These are phyloP conservation scores for Melanogaster broomeanus DNA, from an alignment of 768 basidiomycete genomes.

Conservation along the genomic window DNA sequence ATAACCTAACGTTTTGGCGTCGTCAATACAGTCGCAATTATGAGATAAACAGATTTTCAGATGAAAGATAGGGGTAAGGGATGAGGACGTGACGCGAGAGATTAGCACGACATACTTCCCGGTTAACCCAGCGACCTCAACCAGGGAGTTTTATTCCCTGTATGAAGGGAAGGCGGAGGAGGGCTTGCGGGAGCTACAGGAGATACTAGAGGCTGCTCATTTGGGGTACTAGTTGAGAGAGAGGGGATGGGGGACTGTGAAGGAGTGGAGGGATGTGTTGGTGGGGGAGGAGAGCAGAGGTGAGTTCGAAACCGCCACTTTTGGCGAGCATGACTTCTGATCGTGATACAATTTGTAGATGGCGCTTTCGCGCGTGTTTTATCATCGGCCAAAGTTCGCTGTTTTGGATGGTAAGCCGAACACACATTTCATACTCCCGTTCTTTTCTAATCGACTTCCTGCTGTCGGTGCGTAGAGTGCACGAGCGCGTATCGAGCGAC, in stretches of 20 bases:
- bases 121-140: no score
- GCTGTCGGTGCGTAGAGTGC: constrained; percentile 58
- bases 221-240: constrained; percentile 81
- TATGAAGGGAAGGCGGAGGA: constrained; percentile 43
- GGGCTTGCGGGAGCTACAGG: constrained; percentile 68
- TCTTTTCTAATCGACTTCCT: not conserved
- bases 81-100: no score
- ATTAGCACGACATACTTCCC: constrained; percentile 43
- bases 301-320: constrained; percentile 36
- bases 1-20: constrained; percentile 51
- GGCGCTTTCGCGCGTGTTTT: constrained; percentile 92
- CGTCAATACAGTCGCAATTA: not conserved
- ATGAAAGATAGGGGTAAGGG: not conserved
- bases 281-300: constrained; percentile 96
- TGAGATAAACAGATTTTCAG: not conserved
- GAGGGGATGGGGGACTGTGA: constrained; percentile 89
- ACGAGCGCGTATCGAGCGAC: constrained; percentile 96
- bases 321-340: constrained; percentile 4
- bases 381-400: constrained; percentile 80
- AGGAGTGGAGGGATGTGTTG: constrained; percentile 96
- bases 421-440: not conserved
- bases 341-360: constrained; percentile 48
- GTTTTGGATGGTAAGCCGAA: constrained; percentile 76
- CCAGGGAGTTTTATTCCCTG: constrained; percentile 72
- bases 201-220: constrained; percentile 80